A percentile compares a stretch with the other conserved stretches of the same genome.
phyloP scores from a whole-genome alignment of 371 early-diverging fungal genomes.

The Zychaea mexicana region DNA sequence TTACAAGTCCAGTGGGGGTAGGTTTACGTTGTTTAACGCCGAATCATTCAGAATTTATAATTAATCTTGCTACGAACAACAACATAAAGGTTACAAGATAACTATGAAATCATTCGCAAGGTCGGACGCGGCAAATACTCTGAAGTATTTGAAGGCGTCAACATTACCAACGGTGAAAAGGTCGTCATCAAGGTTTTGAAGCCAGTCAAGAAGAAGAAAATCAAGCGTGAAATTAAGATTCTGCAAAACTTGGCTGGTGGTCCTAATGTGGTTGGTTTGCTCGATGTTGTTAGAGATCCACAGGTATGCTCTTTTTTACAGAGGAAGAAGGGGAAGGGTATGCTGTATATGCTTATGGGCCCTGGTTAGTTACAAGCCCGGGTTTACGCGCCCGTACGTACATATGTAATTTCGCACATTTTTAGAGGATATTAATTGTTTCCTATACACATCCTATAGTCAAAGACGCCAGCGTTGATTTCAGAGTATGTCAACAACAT shows the following conservation, averaged over 20 bases:
- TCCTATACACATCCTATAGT: constrained; percentile 5
- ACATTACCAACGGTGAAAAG: constrained; percentile 73
- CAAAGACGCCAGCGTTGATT: constrained; percentile 66
- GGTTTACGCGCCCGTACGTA: no score
- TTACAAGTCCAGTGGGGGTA: constrained; percentile 85
- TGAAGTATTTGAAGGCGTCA: constrained; percentile 99
- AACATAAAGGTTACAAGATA: constrained; percentile 66
- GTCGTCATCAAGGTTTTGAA: constrained; percentile 99
- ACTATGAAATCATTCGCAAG: constrained; percentile 96
- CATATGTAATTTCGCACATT: no score
- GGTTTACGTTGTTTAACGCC: not conserved
- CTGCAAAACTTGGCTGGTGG: constrained; percentile 97
- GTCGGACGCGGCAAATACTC: constrained; percentile 99
- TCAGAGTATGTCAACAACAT: constrained; percentile 94
- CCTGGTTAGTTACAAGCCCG: no score
- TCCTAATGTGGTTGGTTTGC: constrained; percentile 91
- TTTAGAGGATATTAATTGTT: no score
- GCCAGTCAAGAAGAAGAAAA: constrained; percentile 99
- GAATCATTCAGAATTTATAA: not conserved
- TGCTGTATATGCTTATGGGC: no score
- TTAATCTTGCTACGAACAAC: not conserved
- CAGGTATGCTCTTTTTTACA: constrained; percentile 53
- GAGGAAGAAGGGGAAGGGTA: no score
- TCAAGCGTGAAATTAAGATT: constrained; percentile 99
- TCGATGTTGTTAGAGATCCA: constrained; percentile 97